phyloP scores from a whole-genome alignment of 352 stramenopile species.

The Phytophthora podocarpi region DNA sequence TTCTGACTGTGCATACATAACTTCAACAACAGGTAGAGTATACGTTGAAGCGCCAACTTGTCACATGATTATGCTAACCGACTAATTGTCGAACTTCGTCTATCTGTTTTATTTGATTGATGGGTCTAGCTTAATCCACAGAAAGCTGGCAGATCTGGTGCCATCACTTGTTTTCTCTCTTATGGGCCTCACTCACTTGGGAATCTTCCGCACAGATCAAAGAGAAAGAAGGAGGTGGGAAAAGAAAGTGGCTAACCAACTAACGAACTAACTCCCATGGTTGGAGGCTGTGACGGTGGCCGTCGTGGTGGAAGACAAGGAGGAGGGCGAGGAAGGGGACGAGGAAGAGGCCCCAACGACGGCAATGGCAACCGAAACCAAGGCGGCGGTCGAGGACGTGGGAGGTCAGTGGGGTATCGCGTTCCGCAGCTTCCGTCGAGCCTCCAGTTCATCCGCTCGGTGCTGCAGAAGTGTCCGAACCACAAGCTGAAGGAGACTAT shows the following conservation, averaged over 20 bases:
- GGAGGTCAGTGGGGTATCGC: neutral
- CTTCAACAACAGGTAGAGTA: no score
- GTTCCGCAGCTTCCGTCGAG: slow-evolving; percentile 17
- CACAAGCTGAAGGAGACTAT: slow-evolving; percentile 46
- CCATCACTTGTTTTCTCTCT: no score
- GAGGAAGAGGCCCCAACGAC: neutral
- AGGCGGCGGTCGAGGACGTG: slow-evolving; percentile 5
- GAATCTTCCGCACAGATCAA: slow-evolving; percentile 8
- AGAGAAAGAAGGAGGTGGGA: neutral
- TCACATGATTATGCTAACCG: no score
- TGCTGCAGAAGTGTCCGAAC: slow-evolving; percentile 47
- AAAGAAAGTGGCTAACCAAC: no score
- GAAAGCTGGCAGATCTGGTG: no score
- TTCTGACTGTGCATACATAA: no score
- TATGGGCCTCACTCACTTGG: no score
- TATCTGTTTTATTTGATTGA: no score
- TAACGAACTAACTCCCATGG: no score
- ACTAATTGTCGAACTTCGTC: no score
- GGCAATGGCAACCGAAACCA: neutral
- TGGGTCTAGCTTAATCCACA: no score
- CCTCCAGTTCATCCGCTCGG: slow-evolving; percentile 49
- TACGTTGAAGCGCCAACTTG: no score
- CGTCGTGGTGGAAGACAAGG: slow-evolving; percentile 13
- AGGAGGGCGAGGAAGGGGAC: slow-evolving; percentile 10
- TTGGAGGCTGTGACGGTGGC: slow-evolving; percentile 15